Percentiles rank a stretch among this genome's conserved stretches.
Conservation (phyloP, 2,329 filamentous ascomycete species). For the Myriosclerotinia curreyana region DNA sequence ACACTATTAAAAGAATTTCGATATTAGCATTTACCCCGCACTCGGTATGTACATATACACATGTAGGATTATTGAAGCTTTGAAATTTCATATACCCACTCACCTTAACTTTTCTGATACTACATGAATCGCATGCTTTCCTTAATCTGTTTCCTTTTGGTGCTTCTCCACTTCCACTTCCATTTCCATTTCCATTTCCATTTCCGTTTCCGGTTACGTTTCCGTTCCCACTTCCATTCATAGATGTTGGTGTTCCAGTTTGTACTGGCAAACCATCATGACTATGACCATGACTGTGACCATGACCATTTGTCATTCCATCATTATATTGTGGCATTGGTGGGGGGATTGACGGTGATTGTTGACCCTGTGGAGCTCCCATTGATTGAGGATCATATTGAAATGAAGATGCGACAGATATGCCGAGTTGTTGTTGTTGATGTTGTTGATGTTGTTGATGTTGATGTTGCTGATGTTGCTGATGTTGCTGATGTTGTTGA, state of each 20-base stretch:
- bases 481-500: constrained; percentile 15
- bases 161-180: constrained; percentile 28
- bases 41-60: neutral
- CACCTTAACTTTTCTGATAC: constrained; percentile 53
- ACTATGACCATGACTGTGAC: constrained; percentile 22
- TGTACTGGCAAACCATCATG: constrained; percentile 25
- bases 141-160: constrained; percentile 42
- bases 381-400: constrained; percentile 24
- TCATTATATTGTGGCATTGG: constrained; percentile 26
- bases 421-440: constrained; percentile 20
- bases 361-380: constrained; percentile 23
- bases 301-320: constrained; percentile 28
- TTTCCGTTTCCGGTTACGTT: neutral
- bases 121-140: constrained; percentile 53
- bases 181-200: no score
- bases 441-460: no score
- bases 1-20: constrained; percentile 46
- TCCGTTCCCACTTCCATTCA: constrained; percentile 20
- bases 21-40: constrained; percentile 23
- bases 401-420: constrained; percentile 16
- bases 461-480: constrained; percentile 23
- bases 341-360: constrained; percentile 24
- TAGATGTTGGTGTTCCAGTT: constrained; percentile 23
- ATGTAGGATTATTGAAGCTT: neutral
- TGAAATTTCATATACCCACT: constrained; percentile 14